Conservation (phyloP, 2,329 filamentous ascomycete genomes). For the Aspergillus oerlinghausenensis region DNA sequence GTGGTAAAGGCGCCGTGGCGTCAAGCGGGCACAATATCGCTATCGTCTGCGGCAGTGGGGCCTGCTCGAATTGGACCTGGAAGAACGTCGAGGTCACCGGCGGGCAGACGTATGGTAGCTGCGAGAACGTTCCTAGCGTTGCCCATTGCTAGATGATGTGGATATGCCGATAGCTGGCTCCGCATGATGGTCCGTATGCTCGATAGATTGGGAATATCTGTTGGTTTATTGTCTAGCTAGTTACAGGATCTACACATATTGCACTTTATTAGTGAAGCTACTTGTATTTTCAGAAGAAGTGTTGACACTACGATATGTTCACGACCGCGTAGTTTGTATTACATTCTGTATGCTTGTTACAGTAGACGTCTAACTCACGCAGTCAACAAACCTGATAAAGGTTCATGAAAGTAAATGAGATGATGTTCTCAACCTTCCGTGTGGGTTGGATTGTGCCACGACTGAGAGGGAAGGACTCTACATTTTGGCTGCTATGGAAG, state of each 20-base stretch:
- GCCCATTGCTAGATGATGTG: constrained; percentile 24
- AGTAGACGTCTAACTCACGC: no score
- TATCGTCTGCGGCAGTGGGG: constrained; percentile 51
- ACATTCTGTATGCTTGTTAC: not conserved
- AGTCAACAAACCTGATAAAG: no score
- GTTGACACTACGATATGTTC: not conserved
- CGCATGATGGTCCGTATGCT: no score
- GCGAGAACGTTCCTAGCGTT: constrained; percentile 37
- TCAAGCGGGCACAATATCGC: constrained; percentile 41
- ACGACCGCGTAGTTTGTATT: not conserved
- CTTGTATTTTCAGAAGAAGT: not conserved
- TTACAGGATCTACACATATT: not conserved
- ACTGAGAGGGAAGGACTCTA: no score
- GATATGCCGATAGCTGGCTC: not conserved
- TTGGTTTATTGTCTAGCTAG: not conserved
- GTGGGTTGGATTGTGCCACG: no score
- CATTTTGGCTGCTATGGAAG: no score
- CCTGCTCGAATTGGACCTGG: constrained; percentile 48
- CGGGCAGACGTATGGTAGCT: constrained; percentile 43
- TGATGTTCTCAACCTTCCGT: no score
- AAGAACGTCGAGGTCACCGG: constrained; percentile 47
- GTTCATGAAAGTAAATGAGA: no score
- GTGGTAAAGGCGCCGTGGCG: constrained; percentile 24
- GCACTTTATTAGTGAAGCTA: not conserved
- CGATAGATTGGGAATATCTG: no score